Evolutionary conservation across 805 yeast species (phyloP).

Genomic region (Saturnispora ahearnii): DNA sequence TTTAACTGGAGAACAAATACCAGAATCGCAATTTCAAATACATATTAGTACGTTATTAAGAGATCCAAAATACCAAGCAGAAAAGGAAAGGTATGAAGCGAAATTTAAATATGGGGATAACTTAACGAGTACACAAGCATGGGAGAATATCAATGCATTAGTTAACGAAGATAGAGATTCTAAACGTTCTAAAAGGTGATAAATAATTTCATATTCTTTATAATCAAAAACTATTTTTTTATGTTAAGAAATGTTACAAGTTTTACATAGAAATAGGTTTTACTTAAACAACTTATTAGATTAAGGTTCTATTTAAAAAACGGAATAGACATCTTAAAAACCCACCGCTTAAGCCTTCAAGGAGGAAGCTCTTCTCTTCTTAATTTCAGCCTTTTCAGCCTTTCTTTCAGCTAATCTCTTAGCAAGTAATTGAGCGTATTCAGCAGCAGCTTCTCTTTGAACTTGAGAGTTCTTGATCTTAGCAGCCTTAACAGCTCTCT

Average conservation of each 20-base stretch:
- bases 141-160: conserved; percentile 46
- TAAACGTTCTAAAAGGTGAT: conserved; percentile 5
- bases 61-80: conserved; percentile 71
- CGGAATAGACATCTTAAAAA: conserved; percentile 2
- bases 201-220: neutral
- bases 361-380: conserved; percentile 99
- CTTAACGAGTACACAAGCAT: conserved; percentile 40
- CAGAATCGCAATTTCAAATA: conserved; percentile 59
- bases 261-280: neutral
- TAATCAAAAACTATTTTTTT: neutral
- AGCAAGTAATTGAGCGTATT: conserved; percentile 98
- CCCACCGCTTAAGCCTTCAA: conserved; percentile 57
- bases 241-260: neutral
- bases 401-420: conserved; percentile 96
- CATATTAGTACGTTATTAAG: conserved; percentile 63
- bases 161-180: conserved; percentile 14
- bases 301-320: neutral
- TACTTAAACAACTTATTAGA: conserved; percentile 4
- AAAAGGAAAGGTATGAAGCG: conserved; percentile 50
- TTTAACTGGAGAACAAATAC: conserved; percentile 60
- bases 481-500: conserved; percentile 90
- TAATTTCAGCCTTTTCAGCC: conserved; percentile 96
- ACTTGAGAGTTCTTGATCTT: conserved; percentile 96
- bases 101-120: conserved; percentile 37
- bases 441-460: conserved; percentile 99